Conservation (phyloP, 2,329 filamentous ascomycete species). For the Penicillium sclerotigenum region DNA sequence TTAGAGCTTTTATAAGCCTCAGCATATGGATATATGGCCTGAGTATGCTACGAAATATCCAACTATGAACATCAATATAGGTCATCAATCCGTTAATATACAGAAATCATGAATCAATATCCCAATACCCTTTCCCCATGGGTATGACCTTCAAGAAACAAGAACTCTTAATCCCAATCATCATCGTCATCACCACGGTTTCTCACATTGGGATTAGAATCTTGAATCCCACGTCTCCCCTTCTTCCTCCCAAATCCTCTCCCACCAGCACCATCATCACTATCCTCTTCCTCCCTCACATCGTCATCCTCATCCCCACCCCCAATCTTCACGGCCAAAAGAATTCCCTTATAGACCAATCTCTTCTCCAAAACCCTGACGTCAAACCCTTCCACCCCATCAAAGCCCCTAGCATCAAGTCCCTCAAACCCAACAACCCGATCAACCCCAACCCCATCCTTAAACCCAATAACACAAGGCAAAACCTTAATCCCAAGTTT, state of each 20-base stretch:
- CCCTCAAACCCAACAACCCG: constrained; percentile 50
- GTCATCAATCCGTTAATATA: constrained; percentile 7
- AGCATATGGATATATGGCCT: constrained; percentile 2
- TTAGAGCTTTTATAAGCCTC: not conserved
- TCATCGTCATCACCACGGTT: constrained; percentile 37
- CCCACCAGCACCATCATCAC: constrained; percentile 20
- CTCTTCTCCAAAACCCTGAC: constrained; percentile 43
- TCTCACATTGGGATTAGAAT: constrained; percentile 28
- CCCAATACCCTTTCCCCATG: not conserved
- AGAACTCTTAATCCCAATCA: constrained; percentile 45
- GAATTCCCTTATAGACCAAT: constrained; percentile 39
- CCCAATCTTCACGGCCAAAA: constrained; percentile 36
- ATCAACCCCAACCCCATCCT: constrained; percentile 45
- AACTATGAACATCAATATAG: constrained; percentile 1
- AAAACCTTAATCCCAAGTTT: constrained; percentile 47
- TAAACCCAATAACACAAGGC: constrained; percentile 50
- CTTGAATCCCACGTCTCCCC: constrained; percentile 28
- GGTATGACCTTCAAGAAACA: not conserved
- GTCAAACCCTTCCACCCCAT: constrained; percentile 41
- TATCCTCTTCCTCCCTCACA: constrained; percentile 26
- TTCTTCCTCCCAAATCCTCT: constrained; percentile 10
- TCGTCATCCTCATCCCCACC: constrained; percentile 20
- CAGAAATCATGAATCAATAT: constrained; percentile 3
- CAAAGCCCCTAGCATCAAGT: constrained; percentile 36
- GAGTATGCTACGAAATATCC: not conserved